These are phyloP conservation scores for Escallonia herrerae DNA, from an alignment of 129 eudicot genomes.

Conservation along the genomic window DNA sequence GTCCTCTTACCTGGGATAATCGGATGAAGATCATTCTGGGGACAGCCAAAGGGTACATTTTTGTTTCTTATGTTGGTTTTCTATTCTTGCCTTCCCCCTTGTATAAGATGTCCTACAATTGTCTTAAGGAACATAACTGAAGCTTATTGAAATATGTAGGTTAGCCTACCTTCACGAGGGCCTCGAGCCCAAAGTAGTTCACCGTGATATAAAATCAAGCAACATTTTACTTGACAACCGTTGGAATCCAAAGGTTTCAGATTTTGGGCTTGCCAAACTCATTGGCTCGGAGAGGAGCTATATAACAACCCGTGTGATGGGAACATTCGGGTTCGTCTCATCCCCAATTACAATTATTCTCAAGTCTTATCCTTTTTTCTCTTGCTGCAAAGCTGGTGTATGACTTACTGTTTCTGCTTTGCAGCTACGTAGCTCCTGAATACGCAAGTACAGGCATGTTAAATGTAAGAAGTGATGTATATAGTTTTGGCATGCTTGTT, in stretches of 20 bases:
- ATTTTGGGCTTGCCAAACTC: conserved; percentile 73
- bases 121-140: neutral
- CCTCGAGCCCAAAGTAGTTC: conserved; percentile 72
- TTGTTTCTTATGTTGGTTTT: neutral
- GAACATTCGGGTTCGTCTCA: conserved; percentile 52
- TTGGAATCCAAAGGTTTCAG: conserved; percentile 68
- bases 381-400: neutral
- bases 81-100: neutral
- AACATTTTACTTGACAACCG: conserved; percentile 59
- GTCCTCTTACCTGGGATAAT: conserved; percentile 68
- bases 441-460: conserved; percentile 74
- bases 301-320: conserved; percentile 68
- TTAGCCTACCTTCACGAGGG: conserved; percentile 66
- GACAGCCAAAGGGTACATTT: conserved; percentile 57
- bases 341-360: neutral
- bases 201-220: conserved; percentile 66
- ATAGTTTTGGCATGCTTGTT: conserved; percentile 61
- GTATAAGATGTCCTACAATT: conserved; percentile 3
- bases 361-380: neutral
- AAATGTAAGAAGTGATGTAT: conserved; percentile 58
- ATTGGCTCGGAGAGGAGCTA: conserved; percentile 60
- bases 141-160: conserved; percentile 24
- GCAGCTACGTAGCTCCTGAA: conserved; percentile 68
- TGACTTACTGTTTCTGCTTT: conserved; percentile 8
- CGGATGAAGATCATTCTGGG: conserved; percentile 60